phyloP scores from a whole-genome alignment of 805 yeast species.

The Candida broadrunensis region DNA sequence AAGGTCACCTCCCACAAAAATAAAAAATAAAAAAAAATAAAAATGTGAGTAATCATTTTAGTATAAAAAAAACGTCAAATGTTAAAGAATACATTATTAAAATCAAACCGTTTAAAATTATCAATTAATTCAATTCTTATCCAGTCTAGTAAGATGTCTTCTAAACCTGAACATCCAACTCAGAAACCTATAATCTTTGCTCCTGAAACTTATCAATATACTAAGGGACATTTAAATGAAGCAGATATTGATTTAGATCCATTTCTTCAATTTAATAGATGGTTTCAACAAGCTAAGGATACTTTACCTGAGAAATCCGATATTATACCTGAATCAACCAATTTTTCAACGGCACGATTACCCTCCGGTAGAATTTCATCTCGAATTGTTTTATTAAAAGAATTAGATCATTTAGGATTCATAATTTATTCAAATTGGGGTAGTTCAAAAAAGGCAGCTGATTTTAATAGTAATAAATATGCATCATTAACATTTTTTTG shows the following conservation, averaged over 20 bases:
- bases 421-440: constrained; percentile 91
- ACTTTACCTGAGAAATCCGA: constrained; percentile 40
- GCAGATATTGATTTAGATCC: constrained; percentile 58
- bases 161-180: constrained; percentile 10
- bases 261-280: constrained; percentile 69
- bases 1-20: too few species aligned
- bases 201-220: constrained; percentile 86
- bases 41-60: too few species aligned
- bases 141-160: constrained; percentile 1
- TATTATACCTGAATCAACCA: constrained; percentile 74
- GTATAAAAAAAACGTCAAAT: too few species aligned
- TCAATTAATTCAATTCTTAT: too few species aligned
- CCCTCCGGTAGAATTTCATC: constrained; percentile 91
- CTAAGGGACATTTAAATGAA: constrained; percentile 58
- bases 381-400: constrained; percentile 83
- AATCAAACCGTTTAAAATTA: too few species aligned
- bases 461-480: constrained; percentile 65
- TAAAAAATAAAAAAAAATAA: too few species aligned
- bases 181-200: constrained; percentile 54
- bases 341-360: constrained; percentile 81
- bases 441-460: constrained; percentile 75
- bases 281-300: constrained; percentile 59
- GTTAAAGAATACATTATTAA: too few species aligned
- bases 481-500: constrained; percentile 90
- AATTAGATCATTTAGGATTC: constrained; percentile 81